Percentiles rank a stretch among this genome's conserved stretches.
These are phyloP conservation scores for Sporothrix inflata DNA, from an alignment of 2,329 filamentous ascomycete species.

Conservation along the genomic window DNA sequence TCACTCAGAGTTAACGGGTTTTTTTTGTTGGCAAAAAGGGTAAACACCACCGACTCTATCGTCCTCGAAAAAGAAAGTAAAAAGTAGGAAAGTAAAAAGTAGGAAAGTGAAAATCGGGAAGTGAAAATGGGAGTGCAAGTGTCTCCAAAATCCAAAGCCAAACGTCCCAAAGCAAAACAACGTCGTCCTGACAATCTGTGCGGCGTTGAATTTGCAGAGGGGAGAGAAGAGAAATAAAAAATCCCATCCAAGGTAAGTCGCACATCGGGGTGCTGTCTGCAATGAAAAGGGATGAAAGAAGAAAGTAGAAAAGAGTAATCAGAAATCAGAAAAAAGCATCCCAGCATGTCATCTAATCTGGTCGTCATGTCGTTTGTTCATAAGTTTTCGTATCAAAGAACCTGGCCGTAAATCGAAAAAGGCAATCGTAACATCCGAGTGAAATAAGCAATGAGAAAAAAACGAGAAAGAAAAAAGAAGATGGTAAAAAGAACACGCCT, in stretches of 20 bases:
- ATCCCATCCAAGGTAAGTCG: background rate
- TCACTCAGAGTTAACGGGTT: background rate
- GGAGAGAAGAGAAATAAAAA: conserved; percentile 19
- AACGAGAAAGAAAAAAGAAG: conserved; percentile 12
- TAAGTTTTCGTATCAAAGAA: conserved; percentile 31
- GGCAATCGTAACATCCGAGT: conserved; percentile 17
- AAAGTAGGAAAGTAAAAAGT: background rate
- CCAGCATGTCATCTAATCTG: conserved; percentile 32
- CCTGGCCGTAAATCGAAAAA: conserved; percentile 27
- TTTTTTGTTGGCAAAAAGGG: background rate
- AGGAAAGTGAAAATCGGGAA: background rate
- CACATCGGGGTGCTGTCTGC: background rate
- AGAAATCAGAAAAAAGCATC: conserved; percentile 24
- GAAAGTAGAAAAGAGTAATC: conserved; percentile 26
- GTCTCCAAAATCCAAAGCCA: background rate
- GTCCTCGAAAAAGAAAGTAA: background rate
- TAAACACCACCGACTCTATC: background rate
- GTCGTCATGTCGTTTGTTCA: conserved; percentile 34
- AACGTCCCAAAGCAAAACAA: background rate
- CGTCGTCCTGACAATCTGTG: conserved; percentile 6
- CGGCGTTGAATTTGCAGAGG: conserved; percentile 9
- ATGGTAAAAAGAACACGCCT: conserved; percentile 4
- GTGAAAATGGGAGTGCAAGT: background rate
- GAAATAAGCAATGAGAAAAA: conserved; percentile 16
- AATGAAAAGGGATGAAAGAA: background rate